Evolutionary conservation across 495 filamentous ascomycete species (phyloP), one percentile per base, ranked within the genome.

Genomic region (Glutinoglossum americanum): DNA sequence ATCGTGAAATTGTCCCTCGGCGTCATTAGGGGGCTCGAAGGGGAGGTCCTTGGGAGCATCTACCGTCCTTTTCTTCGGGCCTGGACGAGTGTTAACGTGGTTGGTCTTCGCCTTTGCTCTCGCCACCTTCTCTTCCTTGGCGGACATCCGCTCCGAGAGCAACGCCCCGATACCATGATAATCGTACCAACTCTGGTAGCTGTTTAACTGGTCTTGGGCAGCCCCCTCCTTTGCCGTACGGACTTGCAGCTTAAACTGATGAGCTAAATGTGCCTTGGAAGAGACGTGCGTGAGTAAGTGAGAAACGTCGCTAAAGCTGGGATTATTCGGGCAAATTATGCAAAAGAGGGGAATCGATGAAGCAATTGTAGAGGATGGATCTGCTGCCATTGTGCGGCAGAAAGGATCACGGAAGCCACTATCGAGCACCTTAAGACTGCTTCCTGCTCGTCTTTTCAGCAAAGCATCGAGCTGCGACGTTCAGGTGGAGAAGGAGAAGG

Each of bases 261-360:
- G 73, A 17, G 84, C 76, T 11, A 94, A 69, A 65, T 96, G 89
- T 35, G 80, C 81, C 64, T 94, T 94, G 54, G 87, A 94, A 26
- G 80, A 75, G 19, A 93, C 75, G 63, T 96, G 89, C 33, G 89
- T 96, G 58, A 96, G 74, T 26, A 94, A 73, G 63, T 94, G 89
- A 17, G 88, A 93, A 33, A 86, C 69, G 65, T 96, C 89, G 55
- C 87, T 92, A 69, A 94, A 96, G 41, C 65, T 71, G 11, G 86
- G 84, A 56, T 75, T 77, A 61, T 83, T 84, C 6, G 81, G 80
- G 67, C 89, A 95, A 62, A 90, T 79, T 58, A 71, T 82, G 76
- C 89, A 95, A 61, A 75, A 69, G 28, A 94, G 77, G 47, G 80
- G 76, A 61, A 87, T 76, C 41, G 59, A 59, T 15, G 59, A 23